These are phyloP conservation scores for Euclidium syriacum DNA, from an alignment of 345 rosid genomes.

Conservation along the genomic window DNA sequence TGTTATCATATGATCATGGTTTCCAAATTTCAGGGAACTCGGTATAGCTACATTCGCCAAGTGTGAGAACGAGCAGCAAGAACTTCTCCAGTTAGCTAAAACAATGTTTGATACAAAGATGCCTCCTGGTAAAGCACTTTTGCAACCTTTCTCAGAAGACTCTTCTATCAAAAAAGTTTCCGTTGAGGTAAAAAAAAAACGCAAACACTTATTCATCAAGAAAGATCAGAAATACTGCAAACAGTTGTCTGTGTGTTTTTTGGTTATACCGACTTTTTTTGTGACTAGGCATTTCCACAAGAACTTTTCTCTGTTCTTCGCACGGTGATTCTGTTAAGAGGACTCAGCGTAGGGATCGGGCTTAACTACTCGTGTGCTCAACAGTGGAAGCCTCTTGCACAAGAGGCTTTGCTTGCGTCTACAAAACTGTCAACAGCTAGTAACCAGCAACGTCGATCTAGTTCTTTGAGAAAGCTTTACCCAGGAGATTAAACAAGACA, in stretches of 20 bases:
- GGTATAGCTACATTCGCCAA: constrained; percentile 61
- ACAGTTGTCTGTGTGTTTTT: neutral
- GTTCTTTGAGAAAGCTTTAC: constrained; percentile 12
- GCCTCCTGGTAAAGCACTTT: constrained; percentile 66
- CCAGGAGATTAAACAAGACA: neutral
- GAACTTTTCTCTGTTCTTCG: constrained; percentile 89
- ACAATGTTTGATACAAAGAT: constrained; percentile 84
- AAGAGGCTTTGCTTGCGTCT: constrained; percentile 67
- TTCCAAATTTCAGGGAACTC: constrained; percentile 70
- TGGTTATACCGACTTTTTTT: neutral
- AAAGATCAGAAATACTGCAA: neutral
- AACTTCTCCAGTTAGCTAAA: constrained; percentile 70
- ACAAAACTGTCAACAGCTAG: constrained; percentile 51
- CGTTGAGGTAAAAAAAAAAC: constrained; percentile 58
- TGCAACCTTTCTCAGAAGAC: constrained; percentile 90
- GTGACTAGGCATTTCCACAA: constrained; percentile 76
- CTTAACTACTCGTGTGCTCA: constrained; percentile 80
- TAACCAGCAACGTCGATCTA: constrained; percentile 9
- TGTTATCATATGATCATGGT: neutral
- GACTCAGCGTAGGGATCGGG: constrained; percentile 90
- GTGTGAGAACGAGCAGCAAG: constrained; percentile 62
- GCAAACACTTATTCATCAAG: neutral
- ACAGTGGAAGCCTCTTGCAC: constrained; percentile 85
- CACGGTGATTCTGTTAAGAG: constrained; percentile 78
- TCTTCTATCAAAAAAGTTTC: constrained; percentile 71